Evolutionary conservation across 768 basidiomycete species (phyloP).

Genomic region (Nevesoporus exiguus): DNA sequence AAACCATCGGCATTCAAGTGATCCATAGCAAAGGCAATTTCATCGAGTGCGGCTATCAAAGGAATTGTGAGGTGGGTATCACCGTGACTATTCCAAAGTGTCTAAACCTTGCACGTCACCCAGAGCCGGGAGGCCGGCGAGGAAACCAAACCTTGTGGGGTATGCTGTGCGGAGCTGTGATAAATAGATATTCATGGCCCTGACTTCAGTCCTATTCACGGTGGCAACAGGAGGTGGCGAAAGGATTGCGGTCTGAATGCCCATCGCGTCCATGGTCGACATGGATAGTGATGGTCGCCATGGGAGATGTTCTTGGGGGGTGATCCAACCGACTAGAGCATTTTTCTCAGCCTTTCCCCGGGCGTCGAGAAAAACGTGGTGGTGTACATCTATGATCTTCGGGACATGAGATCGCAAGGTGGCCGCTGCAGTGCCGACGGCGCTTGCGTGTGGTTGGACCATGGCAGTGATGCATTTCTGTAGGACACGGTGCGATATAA

Average conservation of each 20-base stretch:
- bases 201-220: conserved; percentile 41
- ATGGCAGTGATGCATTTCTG: conserved; percentile 7
- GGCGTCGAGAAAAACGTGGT: conserved; percentile 64
- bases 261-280: conserved; percentile 57
- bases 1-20: conserved; percentile 61
- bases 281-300: conserved; percentile 61
- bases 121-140: conserved; percentile 61
- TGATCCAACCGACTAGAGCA: conserved; percentile 53
- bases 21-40: conserved; percentile 62
- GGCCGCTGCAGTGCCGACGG: background rate
- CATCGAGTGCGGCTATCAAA: conserved; percentile 49
- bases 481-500: conserved; percentile 1
- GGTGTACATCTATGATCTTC: conserved; percentile 62
- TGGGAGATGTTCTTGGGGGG: conserved; percentile 60
- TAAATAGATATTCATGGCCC: conserved; percentile 47
- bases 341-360: conserved; percentile 47
- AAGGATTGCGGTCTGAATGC: conserved; percentile 58
- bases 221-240: conserved; percentile 58
- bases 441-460: conserved; percentile 9
- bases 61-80: conserved; percentile 4
- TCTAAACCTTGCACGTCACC: conserved; percentile 56
- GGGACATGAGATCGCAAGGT: background rate
- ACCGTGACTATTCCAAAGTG: background rate
- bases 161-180: conserved; percentile 46
- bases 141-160: conserved; percentile 63